Evolutionary conservation across 2,329 filamentous ascomycete genomes (phyloP), one percentile per base, ranked within the genome.

Genomic region (Mycosphaerella sp.): DNA sequence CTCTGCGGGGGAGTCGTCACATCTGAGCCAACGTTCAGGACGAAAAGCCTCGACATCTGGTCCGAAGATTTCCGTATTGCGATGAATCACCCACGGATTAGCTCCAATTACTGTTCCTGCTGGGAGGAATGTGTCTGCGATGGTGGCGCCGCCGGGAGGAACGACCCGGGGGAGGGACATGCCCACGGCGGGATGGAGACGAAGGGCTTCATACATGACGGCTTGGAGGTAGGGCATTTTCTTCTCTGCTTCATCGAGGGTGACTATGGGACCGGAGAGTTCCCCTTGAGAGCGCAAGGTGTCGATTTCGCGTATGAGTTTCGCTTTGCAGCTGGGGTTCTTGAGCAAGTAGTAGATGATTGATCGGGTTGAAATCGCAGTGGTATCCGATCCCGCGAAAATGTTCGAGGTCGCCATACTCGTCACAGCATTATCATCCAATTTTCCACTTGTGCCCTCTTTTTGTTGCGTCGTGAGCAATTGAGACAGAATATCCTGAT

Each of bases 121-220:
- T 1, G 67, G 66, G 6, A 71, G 53, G 49, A 61, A 64, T 18
- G 61, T 50, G 36, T 66, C 62, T 49, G 64, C 65, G 37, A 74
- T 65, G 13, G 59, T 59, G 5, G 62, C 56, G 6, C 71, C 71
- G 8, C 64, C 66, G 4, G 60, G 46, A 4, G 72, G 71, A 0
- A 65, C 64, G 2, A 70, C 64, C 7, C 72, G 62, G 12, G 67
- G 67, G 1, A 75, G 58, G 5, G 59, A 64, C 44, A 69, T 64
- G 1, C 72, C 71, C 1, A 70, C 66, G 1, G 72, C 67, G 6
- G 72, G 72, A 54, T 74, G 70, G 67, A 53, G 71, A 66, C 73
- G 66, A 3, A 74, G 59, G 0, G 70, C 64, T 54, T 75, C 72
- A 48, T 72, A 68, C 57, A 74, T 71, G 25, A 72, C 64, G 12